phyloP scores from a whole-genome alignment of 768 basidiomycete genomes.

The Scleroderma citrinum region DNA sequence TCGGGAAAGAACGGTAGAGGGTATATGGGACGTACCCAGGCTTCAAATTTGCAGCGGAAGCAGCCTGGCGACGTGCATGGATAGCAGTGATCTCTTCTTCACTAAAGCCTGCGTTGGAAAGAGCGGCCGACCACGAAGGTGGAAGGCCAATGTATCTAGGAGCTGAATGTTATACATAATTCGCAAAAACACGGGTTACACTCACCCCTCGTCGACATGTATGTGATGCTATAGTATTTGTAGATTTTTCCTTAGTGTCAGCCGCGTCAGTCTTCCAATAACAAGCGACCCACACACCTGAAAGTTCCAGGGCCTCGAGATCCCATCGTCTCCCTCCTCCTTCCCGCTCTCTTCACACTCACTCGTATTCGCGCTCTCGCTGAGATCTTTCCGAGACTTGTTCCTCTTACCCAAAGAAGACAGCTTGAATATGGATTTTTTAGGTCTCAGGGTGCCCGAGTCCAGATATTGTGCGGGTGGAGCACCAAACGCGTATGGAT shows the following conservation, averaged over 20 bases:
- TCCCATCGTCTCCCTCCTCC: conserved; percentile 47
- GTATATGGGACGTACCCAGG: neutral
- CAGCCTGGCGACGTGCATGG: conserved; percentile 33
- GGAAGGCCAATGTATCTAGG: conserved; percentile 58
- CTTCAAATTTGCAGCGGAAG: conserved; percentile 7
- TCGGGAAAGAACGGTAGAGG: neutral
- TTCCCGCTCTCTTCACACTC: conserved; percentile 6
- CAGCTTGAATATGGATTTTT: conserved; percentile 33
- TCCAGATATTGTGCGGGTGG: neutral
- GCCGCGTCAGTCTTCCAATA: neutral
- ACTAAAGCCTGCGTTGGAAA: conserved; percentile 55
- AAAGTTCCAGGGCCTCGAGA: conserved; percentile 71
- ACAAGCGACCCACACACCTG: conserved; percentile 41
- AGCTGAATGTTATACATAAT: neutral
- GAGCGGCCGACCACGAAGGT: conserved; percentile 64
- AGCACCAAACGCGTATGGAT: conserved; percentile 7
- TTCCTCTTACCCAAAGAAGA: conserved; percentile 30
- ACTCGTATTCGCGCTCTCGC: conserved; percentile 8
- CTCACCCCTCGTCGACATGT: conserved; percentile 72
- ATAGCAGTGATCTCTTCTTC: conserved; percentile 66
- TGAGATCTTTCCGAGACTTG: conserved; percentile 25
- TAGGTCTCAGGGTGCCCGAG: conserved; percentile 12
- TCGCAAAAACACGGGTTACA: conserved; percentile 7
- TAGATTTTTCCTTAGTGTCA: neutral
- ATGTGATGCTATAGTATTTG: conserved; percentile 59